These are phyloP conservation scores for Davidsoniella eucalypti DNA, from an alignment of 2,329 filamentous ascomycete genomes.

Conservation along the genomic window DNA sequence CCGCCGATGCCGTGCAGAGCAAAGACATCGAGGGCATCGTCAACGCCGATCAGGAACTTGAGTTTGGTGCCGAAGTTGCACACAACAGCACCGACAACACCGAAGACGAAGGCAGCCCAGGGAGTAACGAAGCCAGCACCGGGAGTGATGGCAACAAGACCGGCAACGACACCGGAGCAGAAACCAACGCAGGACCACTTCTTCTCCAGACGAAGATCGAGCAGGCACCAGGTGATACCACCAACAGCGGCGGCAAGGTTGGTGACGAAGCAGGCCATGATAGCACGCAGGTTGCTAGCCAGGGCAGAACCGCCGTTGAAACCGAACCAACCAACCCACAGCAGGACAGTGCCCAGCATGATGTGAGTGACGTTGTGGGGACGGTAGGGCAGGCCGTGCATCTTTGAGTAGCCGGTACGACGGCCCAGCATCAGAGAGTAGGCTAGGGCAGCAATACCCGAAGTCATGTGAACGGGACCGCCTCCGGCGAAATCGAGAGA, in stretches of 20 bases:
- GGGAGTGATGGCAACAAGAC: constrained; percentile 75
- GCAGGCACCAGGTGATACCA: constrained; percentile 66
- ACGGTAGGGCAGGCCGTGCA: constrained; percentile 46
- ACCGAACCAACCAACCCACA: constrained; percentile 94
- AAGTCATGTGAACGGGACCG: constrained; percentile 59
- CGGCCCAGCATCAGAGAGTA: constrained; percentile 60
- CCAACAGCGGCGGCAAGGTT: constrained; percentile 72
- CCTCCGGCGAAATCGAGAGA: constrained; percentile 61
- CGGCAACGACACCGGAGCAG: constrained; percentile 78
- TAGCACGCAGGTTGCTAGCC: constrained; percentile 65
- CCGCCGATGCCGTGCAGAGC: constrained; percentile 78
- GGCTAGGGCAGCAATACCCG: constrained; percentile 53
- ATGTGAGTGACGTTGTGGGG: constrained; percentile 62
- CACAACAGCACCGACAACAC: constrained; percentile 42
- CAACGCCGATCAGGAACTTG: constrained; percentile 56
- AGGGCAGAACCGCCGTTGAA: constrained; percentile 84
- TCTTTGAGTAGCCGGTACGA: constrained; percentile 40
- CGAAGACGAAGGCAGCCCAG: constrained; percentile 42
- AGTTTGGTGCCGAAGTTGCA: constrained; percentile 82
- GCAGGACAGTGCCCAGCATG: constrained; percentile 54
- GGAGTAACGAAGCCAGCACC: constrained; percentile 66
- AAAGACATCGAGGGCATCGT: constrained; percentile 82
- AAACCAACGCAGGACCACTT: constrained; percentile 92
- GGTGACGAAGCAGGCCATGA: constrained; percentile 81
- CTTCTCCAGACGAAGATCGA: constrained; percentile 75